Base-by-base conservation (phyloP, 1,284 basidiomycete species). In the Pseudozyma pruni region DNA sequence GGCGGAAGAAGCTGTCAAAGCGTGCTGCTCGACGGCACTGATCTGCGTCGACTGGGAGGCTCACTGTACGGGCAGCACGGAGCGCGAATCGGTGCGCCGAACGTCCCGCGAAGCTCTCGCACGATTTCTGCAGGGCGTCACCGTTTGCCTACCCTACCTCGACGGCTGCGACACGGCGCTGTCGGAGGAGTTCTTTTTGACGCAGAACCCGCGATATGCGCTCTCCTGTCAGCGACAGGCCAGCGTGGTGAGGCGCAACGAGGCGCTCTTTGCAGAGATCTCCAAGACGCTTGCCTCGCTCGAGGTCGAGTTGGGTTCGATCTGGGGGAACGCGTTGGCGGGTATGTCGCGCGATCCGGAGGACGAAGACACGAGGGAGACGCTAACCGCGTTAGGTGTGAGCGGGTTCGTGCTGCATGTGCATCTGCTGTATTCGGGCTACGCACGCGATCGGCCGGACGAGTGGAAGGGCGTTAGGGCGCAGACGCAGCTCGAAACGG, bases 41-140 rank as follows among this genome's bases (percentile, higher is more conserved):
- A 48, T 56, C 38, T 46, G 66, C 10, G 69, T 58, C 5, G 69
- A 67, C 29, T 72, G 69, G 69, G 69, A 72, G 38, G 46, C 53
- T 13, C 52, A 51, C 29, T 62, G 58, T 19, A 45, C 39, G n/a
- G 54, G 55, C 8, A 29, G 35, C 8, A 37, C 53, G 13, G 62
- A 58, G 34, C 40, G 52, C 8, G 57, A 64, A 27, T 47, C 67
- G 3, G 32, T 47, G 3, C 48, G 40, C 1, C 61, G 55, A 41
- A 51, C 55, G 8, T 72, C 69, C 2, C 53, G 57, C 4, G 69
- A 72, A 35, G 69, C 58, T 16, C 35, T 66, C 17, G 41, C 39
- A 13, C 39, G 58, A 11, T 72, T 72, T 35, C 48, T 72, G 3
- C 45, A 57, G 23, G 69, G 62, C 14, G 54, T 67, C n/a, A 62